These are phyloP conservation scores for Imleria badia DNA, from an alignment of 768 basidiomycete genomes.

Conservation along the genomic window DNA sequence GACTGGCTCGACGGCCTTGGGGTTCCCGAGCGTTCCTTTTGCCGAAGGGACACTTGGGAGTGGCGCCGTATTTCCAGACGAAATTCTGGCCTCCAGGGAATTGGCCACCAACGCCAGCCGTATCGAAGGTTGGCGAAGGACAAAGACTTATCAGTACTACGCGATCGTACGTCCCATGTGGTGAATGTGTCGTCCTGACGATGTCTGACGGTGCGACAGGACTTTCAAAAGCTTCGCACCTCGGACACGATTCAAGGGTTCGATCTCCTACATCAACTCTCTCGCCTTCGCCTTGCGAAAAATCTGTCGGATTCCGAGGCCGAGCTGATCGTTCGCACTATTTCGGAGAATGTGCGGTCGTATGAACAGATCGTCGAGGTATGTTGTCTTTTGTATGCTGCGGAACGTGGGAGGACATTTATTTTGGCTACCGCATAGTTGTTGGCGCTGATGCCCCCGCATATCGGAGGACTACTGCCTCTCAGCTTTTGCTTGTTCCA, in stretches of 20 bases:
- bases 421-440: slow-evolving; percentile 48
- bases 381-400: slow-evolving; percentile 10
- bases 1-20: slow-evolving; percentile 69
- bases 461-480: slow-evolving; percentile 80
- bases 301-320: slow-evolving; percentile 72
- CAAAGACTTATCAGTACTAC: slow-evolving; percentile 74
- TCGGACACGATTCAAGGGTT: slow-evolving; percentile 70
- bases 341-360: slow-evolving; percentile 68
- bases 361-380: slow-evolving; percentile 95
- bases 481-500: slow-evolving; percentile 92
- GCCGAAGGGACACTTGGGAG: slow-evolving; percentile 58
- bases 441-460: slow-evolving; percentile 72
- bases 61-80: slow-evolving; percentile 79
- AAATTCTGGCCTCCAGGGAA: slow-evolving; percentile 63
- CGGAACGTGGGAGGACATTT: background rate
- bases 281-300: slow-evolving; percentile 73
- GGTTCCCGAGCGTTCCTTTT: slow-evolving; percentile 62
- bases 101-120: slow-evolving; percentile 73
- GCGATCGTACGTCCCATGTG: slow-evolving; percentile 52
- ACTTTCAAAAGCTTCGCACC: slow-evolving; percentile 56
- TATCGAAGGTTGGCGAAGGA: slow-evolving; percentile 92
- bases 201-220: slow-evolving; percentile 43
- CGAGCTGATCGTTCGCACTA: slow-evolving; percentile 66
- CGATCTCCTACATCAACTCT: slow-evolving; percentile 85
- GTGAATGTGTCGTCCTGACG: background rate